Evolutionary conservation across 2,329 filamentous ascomycete genomes (phyloP), one percentile per base, ranked within the genome.

Genomic region (Trichoderma asperellum): DNA sequence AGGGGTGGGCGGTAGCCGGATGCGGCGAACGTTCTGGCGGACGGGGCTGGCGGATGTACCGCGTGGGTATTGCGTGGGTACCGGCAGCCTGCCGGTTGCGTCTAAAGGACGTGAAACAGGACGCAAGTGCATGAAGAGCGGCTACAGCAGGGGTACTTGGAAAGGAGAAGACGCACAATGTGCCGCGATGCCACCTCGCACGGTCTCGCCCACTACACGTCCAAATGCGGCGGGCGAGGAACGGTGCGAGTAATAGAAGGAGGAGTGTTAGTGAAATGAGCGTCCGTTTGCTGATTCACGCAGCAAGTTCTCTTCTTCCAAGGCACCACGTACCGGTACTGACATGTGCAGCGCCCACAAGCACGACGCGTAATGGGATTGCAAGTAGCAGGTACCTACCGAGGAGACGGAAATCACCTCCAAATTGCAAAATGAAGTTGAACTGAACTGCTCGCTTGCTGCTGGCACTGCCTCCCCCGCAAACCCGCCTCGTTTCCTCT

Each of bases 1-100:
- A 66, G 52, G 53, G 64, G 64, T 47, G 21, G 37, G 27, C 35
- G n/a, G 61, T 55, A n/a, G 52, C 62, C 62, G 62, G 52, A 65
- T 59, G 57, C 57, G 57, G 57, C 27, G 57, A 59, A n/a, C 57
- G 35, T 43, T 59, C 27, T 65, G 35, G 49, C 24, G 52, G 35
- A 24, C 16, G 21, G 61, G 40, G 47, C 55, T 29, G 40, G 34
- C 29, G 64, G 37, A 56, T 29, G 64, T 67, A 59, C 14, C 40
- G 53, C 12, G 6, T 37, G 64, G 37, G 64, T 67, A 59, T 8
- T 14, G 37, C 12, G 6, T 29, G 64, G 37, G 64, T 67, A 67
- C 43, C n/a, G 16, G 29, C 27, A 21, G 55, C 35, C 24, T 32
- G 52, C 35, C 52, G 35, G 32, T 21, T 34, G 52, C 37, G 16